These are phyloP conservation scores for Rhynchosporium agropyri DNA, from an alignment of 2,329 filamentous ascomycete genomes.

Conservation along the genomic window DNA sequence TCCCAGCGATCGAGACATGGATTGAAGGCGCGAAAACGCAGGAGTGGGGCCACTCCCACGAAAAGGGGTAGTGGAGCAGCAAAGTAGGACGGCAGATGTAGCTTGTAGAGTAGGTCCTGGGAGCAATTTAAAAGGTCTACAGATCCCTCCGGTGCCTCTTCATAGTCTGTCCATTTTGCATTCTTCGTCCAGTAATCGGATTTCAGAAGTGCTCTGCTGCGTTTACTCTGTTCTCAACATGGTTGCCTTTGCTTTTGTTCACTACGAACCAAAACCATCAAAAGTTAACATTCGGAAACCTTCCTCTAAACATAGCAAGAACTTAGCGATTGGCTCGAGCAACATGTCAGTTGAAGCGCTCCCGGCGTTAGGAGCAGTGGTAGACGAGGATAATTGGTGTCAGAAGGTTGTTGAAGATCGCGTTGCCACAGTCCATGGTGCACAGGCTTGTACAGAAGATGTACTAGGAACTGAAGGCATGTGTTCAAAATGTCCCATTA, in stretches of 20 bases:
- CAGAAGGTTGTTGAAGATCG: slow-evolving; percentile 6
- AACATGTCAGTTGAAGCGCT: slow-evolving; percentile 6
- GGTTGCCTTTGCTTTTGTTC: too few relatives aligned
- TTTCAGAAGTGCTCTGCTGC: not conserved
- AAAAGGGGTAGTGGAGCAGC: slow-evolving; percentile 6
- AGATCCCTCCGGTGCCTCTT: slow-evolving; percentile 8
- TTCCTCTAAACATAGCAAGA: slow-evolving; percentile 3
- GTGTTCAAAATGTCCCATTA: slow-evolving; percentile 7
- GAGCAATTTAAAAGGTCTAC: slow-evolving; percentile 1
- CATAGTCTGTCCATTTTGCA: slow-evolving; percentile 6
- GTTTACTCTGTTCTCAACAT: slow-evolving; percentile 3
- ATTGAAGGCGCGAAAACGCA: not conserved
- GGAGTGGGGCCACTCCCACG: not conserved
- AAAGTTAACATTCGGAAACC: too few relatives aligned
- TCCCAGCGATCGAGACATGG: slow-evolving; percentile 6
- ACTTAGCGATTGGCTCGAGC: not conserved
- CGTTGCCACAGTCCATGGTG: too few relatives aligned
- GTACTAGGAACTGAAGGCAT: too few relatives aligned
- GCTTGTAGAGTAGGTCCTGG: slow-evolving; percentile 5
- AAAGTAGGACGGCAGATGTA: slow-evolving; percentile 7
- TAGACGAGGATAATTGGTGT: too few relatives aligned
- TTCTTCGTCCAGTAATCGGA: slow-evolving; percentile 8
- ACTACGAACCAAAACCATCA: too few relatives aligned
- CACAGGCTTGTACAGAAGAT: too few relatives aligned
- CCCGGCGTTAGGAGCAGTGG: not conserved